phyloP scores from a whole-genome alignment of 371 early-diverging fungal species.

The Rhizopus arrhizus region DNA sequence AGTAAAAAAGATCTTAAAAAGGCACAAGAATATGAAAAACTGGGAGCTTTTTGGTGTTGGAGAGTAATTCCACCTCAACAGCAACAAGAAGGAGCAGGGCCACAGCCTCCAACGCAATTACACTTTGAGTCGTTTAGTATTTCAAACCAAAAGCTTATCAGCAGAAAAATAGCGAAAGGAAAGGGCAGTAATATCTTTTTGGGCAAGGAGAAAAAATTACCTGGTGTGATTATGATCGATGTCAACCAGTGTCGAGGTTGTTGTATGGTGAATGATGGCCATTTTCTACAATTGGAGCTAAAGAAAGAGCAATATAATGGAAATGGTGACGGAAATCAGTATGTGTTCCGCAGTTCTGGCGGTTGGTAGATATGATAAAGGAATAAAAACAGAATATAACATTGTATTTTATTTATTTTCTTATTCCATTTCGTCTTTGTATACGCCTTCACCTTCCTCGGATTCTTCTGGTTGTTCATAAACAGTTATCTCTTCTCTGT shows the following conservation, averaged over 20 bases:
- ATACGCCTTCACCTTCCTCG: too few relatives aligned
- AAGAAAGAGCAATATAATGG: conserved; percentile 8
- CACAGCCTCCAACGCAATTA: background rate
- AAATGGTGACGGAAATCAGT: background rate
- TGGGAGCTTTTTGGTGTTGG: conserved; percentile 23
- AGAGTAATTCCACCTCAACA: conserved; percentile 2
- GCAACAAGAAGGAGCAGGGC: background rate
- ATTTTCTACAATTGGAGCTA: conserved; percentile 9
- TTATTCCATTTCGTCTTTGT: background rate
- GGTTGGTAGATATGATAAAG: background rate
- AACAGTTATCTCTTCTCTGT: background rate
- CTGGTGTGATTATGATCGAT: conserved; percentile 23
- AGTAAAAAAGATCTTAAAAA: conserved; percentile 19
- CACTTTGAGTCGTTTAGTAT: conserved; percentile 25
- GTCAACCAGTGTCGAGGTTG: conserved; percentile 9
- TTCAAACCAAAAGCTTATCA: conserved; percentile 25
- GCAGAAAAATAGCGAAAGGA: conserved; percentile 5
- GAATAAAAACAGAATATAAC: too few relatives aligned
- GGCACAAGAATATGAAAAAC: conserved; percentile 19
- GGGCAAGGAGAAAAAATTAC: conserved; percentile 18
- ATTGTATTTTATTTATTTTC: background rate
- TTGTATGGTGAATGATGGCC: conserved; percentile 3
- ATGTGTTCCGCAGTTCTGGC: background rate
- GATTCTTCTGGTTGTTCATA: too few relatives aligned
- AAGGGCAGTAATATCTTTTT: conserved; percentile 13